Conservation (phyloP, 176 grass and related monocot genomes). For the Saccharum spontaneum region DNA sequence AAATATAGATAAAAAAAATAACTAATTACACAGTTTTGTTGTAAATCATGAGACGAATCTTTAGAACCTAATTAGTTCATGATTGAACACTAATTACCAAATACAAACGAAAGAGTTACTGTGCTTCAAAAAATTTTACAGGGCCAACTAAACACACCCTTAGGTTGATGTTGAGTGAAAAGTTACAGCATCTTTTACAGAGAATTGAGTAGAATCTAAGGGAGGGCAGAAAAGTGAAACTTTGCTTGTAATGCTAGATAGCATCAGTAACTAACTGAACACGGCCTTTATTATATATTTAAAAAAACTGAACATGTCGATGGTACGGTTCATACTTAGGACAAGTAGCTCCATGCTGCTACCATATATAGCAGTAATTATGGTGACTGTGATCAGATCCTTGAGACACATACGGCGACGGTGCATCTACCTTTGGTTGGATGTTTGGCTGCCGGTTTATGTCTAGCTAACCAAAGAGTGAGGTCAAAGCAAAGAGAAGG, state of each 20-base stretch:
- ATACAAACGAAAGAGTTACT: too few relatives aligned
- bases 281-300: background rate
- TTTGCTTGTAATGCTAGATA: conserved; percentile 33
- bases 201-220: conserved; percentile 31
- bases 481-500: conserved; percentile 38
- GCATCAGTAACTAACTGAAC: conserved; percentile 12
- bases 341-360: background rate
- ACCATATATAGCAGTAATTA: background rate
- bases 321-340: conserved; percentile 22
- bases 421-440: conserved; percentile 17
- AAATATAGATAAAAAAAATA: too few relatives aligned
- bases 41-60: too few relatives aligned
- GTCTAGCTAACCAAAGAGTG: conserved; percentile 8
- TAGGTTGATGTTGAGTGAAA: background rate
- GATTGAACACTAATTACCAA: too few relatives aligned
- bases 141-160: too few relatives aligned
- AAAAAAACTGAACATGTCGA: background rate
- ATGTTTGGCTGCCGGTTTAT: background rate
- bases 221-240: background rate
- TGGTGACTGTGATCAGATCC: background rate
- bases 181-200: background rate
- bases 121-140: too few relatives aligned
- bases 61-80: too few relatives aligned
- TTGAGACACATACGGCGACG: background rate
- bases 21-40: too few relatives aligned